Conservation (phyloP, 768 basidiomycete genomes). For the Boletus vinaceobasis region DNA sequence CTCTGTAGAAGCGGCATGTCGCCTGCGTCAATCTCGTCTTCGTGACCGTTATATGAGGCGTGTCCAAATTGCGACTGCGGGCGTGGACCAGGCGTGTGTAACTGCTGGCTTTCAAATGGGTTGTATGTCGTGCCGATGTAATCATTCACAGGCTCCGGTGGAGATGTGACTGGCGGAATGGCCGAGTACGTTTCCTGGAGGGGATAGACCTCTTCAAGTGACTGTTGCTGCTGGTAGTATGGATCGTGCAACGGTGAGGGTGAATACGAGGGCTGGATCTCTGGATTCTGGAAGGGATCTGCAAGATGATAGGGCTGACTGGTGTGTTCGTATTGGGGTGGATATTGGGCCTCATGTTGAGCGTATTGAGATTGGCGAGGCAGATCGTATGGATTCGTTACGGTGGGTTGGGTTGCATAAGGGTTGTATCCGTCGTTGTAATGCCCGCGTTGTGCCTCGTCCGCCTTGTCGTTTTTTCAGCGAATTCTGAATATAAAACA, state of each 20-base stretch:
- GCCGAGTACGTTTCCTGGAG: constrained; percentile 23
- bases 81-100: constrained; percentile 22
- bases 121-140: constrained; percentile 18
- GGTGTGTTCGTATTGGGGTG: constrained; percentile 33
- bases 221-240: constrained; percentile 23
- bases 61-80: constrained; percentile 22
- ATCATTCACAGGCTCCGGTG: constrained; percentile 16
- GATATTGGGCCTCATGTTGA: constrained; percentile 31
- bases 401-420: constrained; percentile 35
- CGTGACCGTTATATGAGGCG: constrained; percentile 39
- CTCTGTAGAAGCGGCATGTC: constrained; percentile 65
- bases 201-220: constrained; percentile 10
- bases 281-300: constrained; percentile 33
- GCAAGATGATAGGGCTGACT: constrained; percentile 37
- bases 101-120: constrained; percentile 19
- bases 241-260: constrained; percentile 19
- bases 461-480: constrained; percentile 40
- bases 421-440: constrained; percentile 68
- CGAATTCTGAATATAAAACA: not conserved
- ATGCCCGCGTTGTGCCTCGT: constrained; percentile 58
- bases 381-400: constrained; percentile 42
- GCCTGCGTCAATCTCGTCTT: constrained; percentile 49
- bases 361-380: constrained; percentile 27
- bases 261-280: constrained; percentile 13
- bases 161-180: constrained; percentile 14